Evolutionary conservation across 768 basidiomycete species (phyloP), one percentile per base, ranked within the genome.

Genomic region (Mycena rebaudengoi): DNA sequence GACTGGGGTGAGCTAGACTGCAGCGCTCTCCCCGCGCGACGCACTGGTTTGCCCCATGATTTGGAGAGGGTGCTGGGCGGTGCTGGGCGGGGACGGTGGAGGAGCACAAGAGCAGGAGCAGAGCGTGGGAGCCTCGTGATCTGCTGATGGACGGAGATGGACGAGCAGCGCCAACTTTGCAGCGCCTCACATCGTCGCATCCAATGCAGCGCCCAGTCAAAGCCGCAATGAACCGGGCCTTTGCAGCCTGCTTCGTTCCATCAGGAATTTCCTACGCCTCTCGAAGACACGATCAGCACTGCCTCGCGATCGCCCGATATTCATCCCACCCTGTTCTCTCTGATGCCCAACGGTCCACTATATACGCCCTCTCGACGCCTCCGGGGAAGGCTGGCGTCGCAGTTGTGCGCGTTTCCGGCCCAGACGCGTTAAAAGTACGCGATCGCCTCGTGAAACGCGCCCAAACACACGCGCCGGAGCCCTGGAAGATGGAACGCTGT

Each of bases 291-390:
- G 48, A 65, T 65, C 64, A 46, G 45, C 71, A 67, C 68, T 60
- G 71, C 66, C 66, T 71, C 50, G 60, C 60, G 60, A 65, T 69
- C 61, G 44, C 61, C 0, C 44, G 29, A 11, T 46, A 35, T 56
- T 48, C 13, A 26, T 5, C 12, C 39, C 46, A 54, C 20, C 57
- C 68, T 7, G 65, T 76, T 32, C 72, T 69, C 35, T 83, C 83
- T 21, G 78, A 82, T 64, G 81, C 89, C 6, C 90, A 93, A 72
- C 79, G 83, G n/a, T 70, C 76, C 23, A 96, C 95, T 3, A 93
- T 97, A 45, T 97, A 91, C 72, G 95, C 95, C 1, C 82, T 96
- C 26, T 93, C 95, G 0, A 95, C 94, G 0, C 92, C 95, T 2
- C 88, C 91, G 3, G 95, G 94, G 1, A 94, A 90, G 64, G 94